Base-by-base conservation (phyloP, 192 early-diverging fungal genomes). In the Mortierella antarctica region DNA sequence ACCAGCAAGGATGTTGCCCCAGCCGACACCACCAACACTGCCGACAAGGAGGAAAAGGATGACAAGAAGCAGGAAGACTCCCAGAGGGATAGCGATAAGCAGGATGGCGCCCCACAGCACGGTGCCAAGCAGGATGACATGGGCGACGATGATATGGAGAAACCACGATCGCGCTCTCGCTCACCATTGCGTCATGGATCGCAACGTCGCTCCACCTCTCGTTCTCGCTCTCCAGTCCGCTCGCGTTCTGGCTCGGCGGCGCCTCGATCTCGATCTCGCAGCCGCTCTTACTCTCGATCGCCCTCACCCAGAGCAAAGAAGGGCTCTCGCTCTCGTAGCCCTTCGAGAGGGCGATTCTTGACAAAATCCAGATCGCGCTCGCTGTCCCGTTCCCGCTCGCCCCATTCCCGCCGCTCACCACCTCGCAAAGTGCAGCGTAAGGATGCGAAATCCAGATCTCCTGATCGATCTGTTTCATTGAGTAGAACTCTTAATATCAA, bases 311-410 rank as follows among this genome's bases (percentile, higher is more conserved):
- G 55, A 20, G 7, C 71, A 51, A 51, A 48, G 7, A 45, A 42
- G 10, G 42, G 31, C 6, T 17, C 42, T 10, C 42, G 50, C n/a
- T 54, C 58, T 21, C 57, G 52, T 11, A 62, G 51, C 41, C 64
- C n/a, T 14, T 71, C 76, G 17, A 58, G 76, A 50, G 76, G 76
- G 13, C 49, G 76, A 48, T 67, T 63, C 7, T 20, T 71, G 64
- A 47, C 57, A 5, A 48, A 63, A 31, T 79, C 77, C n/a, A 61
- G 70, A 52, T 70, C 74, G 17, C 67, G 74, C 18, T 70, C 67
- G 45, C 23, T 21, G n/a, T 65, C 68, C 11, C 48, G 62, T 8
- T 70, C 68, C 2, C 70, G 45, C 20, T 59, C 21, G 18, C 71
- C 31, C 20, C 46, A n/a, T 11, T 39, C 45, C 42, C 18, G 50